Base-by-base conservation (phyloP, 2,329 filamentous ascomycete genomes). In the Pseudocercospora ulei region DNA sequence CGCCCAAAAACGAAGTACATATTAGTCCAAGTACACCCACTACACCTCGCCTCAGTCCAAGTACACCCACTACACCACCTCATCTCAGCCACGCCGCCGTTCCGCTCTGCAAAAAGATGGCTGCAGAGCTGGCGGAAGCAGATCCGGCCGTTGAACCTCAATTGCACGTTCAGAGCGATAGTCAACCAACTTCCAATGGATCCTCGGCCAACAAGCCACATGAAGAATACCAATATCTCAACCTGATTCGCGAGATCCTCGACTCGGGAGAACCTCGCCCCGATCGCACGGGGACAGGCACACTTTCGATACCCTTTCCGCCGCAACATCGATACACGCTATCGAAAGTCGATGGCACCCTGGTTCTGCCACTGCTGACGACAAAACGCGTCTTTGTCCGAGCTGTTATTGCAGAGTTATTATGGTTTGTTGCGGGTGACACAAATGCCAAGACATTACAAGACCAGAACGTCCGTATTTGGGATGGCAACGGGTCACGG, bases 311-410 rank as follows among this genome's bases (percentile, higher is more conserved):
- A 50, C 95, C 94, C 55, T 88, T 85, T 1, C 88, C 90, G 1
- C 72, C 74, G 0, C 84, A 86, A 20, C 73, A 96, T 33, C 87
- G 85, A 57, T 98, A 96, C 70, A 71, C 72, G 28, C 82, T 98
- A 48, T 82, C 80, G 47, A 70, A 74, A 39, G 62, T 66, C 23
- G 59, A 63, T 5, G 53, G 57, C n/a, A 65, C 64, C 7, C 78
- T 80, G 1, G 70, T 95, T 53, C 75, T 98, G 12, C 90, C 90
- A 14, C 83, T 98, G 51, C 78, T 98, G 11, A 98, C 90, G 3
- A 98, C 90, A 2, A 98, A 98, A 63, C 85, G 90, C 51, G 90
- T 98, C 54, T 96, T 95, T 65, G 74, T 83, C 19, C 81, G 83
- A 44, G 88, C 87, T 54, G 82, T 98, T 34, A 71, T 96, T 47